Percentiles rank a stretch among this genome's conserved stretches.
These are phyloP conservation scores for Gregarina niphandrodes DNA, from an alignment of 169 alveolate genomes.

Conservation along the genomic window DNA sequence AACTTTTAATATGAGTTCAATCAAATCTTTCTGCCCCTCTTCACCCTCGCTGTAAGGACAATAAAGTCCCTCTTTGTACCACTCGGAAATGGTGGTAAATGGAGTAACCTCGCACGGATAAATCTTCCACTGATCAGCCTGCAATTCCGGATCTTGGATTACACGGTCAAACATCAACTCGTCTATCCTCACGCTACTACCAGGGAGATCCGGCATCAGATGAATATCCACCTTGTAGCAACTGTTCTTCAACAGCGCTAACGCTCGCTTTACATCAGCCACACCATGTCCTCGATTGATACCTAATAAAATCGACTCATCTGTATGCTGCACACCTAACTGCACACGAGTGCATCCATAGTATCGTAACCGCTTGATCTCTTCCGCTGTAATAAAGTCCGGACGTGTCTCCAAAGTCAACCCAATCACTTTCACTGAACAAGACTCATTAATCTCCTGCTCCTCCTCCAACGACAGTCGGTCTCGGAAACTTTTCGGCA, in stretches of 20 bases:
- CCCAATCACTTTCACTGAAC: constrained; percentile 38
- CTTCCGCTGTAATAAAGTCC: constrained; percentile 56
- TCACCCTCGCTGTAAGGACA: constrained; percentile 58
- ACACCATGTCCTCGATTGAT: constrained; percentile 50
- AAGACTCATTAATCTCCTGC: constrained; percentile 27
- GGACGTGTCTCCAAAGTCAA: constrained; percentile 64
- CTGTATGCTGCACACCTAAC: constrained; percentile 72
- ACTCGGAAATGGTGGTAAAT: constrained; percentile 55
- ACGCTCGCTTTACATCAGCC: constrained; percentile 46
- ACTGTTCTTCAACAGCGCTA: constrained; percentile 54
- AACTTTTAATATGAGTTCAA: constrained; percentile 27
- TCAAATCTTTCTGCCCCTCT: constrained; percentile 14
- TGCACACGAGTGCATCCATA: constrained; percentile 73
- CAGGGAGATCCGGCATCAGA: constrained; percentile 72
- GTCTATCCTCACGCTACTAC: constrained; percentile 47
- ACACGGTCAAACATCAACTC: constrained; percentile 53
- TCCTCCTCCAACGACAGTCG: constrained; percentile 31
- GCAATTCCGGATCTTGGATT: constrained; percentile 47
- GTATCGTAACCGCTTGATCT: constrained; percentile 29
- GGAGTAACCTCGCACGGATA: constrained; percentile 79
- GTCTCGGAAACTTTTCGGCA: constrained; percentile 9
- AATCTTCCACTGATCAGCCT: constrained; percentile 80
- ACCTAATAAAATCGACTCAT: constrained; percentile 40
- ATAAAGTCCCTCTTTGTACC: constrained; percentile 48
- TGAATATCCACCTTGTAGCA: constrained; percentile 76